phyloP scores from a whole-genome alignment of 2,329 filamentous ascomycete genomes.

The Colletotrichum lini region DNA sequence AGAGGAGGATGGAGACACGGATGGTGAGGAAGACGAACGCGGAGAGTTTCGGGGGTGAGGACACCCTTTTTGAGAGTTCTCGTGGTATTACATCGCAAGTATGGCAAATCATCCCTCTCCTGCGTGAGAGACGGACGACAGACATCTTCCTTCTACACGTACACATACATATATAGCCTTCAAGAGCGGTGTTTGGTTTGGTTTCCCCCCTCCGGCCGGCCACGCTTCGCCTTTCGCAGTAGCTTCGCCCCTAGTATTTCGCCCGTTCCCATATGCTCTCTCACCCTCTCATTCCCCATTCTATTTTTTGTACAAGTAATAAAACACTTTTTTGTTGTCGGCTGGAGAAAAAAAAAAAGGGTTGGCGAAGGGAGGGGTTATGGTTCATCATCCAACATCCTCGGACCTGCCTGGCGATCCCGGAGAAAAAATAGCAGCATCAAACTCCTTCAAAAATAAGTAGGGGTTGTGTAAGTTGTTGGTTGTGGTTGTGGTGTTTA shows the following conservation, averaged over 20 bases:
- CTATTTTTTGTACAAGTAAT: conserved; percentile 43
- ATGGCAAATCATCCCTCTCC: conserved; percentile 18
- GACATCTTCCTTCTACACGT: conserved; percentile 37
- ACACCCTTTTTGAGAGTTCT: conserved; percentile 17
- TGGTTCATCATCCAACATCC: conserved; percentile 22
- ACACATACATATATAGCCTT: conserved; percentile 31
- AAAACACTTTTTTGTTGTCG: conserved; percentile 40
- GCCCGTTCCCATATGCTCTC: conserved; percentile 36
- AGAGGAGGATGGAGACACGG: background rate
- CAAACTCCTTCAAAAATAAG: background rate
- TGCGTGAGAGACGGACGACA: conserved; percentile 5
- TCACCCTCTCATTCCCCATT: background rate
- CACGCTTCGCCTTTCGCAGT: conserved; percentile 15
- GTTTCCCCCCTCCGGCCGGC: conserved; percentile 4
- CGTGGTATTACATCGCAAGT: conserved; percentile 40
- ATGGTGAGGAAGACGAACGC: background rate
- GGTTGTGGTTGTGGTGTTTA: conserved; percentile 50
- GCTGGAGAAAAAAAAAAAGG: conserved; percentile 4
- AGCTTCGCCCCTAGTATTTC: conserved; percentile 28
- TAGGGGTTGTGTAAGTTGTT: background rate
- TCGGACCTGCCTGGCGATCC: conserved; percentile 28
- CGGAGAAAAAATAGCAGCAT: conserved; percentile 6
- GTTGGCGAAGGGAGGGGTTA: conserved; percentile 26
- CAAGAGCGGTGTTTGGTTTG: conserved; percentile 41
- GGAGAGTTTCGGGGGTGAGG: background rate